These are phyloP conservation scores for Plectosphaerella cucumerina DNA, from an alignment of 2,329 filamentous ascomycete genomes.

Conservation along the genomic window DNA sequence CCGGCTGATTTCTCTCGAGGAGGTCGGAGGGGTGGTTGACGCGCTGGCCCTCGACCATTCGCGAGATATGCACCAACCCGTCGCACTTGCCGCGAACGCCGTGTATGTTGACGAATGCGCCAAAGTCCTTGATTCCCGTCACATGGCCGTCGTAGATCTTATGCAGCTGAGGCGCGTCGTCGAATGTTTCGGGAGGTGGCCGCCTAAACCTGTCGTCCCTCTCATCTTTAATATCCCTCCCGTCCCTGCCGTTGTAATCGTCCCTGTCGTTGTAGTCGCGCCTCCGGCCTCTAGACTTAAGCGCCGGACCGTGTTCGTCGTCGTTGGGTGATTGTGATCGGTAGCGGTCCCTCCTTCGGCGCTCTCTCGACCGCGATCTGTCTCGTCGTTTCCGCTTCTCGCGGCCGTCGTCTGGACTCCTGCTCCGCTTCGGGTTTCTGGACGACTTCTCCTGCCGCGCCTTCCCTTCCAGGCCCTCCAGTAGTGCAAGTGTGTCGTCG, in stretches of 20 bases:
- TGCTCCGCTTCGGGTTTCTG: conserved; percentile 48
- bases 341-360: conserved; percentile 28
- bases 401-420: conserved; percentile 49
- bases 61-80: conserved; percentile 89
- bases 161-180: conserved; percentile 74
- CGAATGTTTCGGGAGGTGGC: conserved; percentile 68
- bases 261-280: conserved; percentile 36
- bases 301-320: conserved; percentile 36
- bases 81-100: conserved; percentile 86
- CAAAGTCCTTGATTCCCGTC: conserved; percentile 92
- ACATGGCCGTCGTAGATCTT: conserved; percentile 91
- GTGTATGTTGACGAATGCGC: conserved; percentile 88
- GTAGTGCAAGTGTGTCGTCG: conserved; percentile 86
- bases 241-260: conserved; percentile 41
- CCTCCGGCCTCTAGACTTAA: conserved; percentile 24
- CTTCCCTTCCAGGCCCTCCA: conserved; percentile 81
- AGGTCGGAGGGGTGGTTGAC: conserved; percentile 92
- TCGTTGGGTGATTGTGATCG: conserved; percentile 30
- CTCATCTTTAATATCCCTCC: conserved; percentile 42
- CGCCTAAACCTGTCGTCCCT: conserved; percentile 57
- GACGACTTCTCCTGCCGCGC: conserved; percentile 38
- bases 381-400: conserved; percentile 36
- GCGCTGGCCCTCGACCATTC: conserved; percentile 76
- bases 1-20: conserved; percentile 71
- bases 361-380: conserved; percentile 37